Evolutionary conservation across 1,284 basidiomycete genomes (phyloP).

Genomic region (Pseudozyma thailandica): DNA sequence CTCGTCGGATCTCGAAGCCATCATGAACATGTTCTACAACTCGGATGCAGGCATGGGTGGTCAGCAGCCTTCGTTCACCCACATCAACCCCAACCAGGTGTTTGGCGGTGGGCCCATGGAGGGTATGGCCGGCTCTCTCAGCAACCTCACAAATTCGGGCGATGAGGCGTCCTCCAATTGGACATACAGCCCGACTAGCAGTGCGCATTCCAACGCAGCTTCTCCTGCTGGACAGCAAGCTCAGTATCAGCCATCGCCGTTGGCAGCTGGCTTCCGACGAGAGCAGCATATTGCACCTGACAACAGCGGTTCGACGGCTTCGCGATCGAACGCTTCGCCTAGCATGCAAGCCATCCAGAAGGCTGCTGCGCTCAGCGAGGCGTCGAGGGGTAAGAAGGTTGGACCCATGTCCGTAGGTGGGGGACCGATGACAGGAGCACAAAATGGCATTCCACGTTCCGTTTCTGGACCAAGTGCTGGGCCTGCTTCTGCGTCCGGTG

Average conservation of each 20-base stretch:
- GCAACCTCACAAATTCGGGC: constrained; percentile 41
- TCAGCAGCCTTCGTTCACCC: constrained; percentile 52
- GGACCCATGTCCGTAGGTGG: constrained; percentile 7
- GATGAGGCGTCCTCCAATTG: constrained; percentile 55
- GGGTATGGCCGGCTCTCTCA: constrained; percentile 24
- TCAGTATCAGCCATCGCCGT: constrained; percentile 54
- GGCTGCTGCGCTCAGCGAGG: constrained; percentile 32
- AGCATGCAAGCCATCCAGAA: constrained; percentile 48
- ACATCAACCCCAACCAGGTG: constrained; percentile 63
- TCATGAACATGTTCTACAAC: constrained; percentile 65
- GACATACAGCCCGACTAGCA: constrained; percentile 60
- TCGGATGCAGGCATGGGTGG: constrained; percentile 50
- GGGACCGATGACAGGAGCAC: constrained; percentile 3
- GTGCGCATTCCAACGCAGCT: constrained; percentile 44
- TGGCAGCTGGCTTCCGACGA: constrained; percentile 25
- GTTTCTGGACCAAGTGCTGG: constrained; percentile 17
- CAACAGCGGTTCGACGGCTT: constrained; percentile 6
- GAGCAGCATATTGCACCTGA: constrained; percentile 36
- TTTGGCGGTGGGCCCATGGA: constrained; percentile 43
- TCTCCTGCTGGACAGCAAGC: constrained; percentile 47
- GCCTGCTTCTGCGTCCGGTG: constrained; percentile 12
- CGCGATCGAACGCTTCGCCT: constrained; percentile 33
- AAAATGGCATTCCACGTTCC: constrained; percentile 13
- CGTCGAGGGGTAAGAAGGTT: constrained; percentile 24
- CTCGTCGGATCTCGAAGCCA: constrained; percentile 50